Base-by-base conservation (phyloP, 352 stramenopile species). In the Peronospora farinosa region DNA sequence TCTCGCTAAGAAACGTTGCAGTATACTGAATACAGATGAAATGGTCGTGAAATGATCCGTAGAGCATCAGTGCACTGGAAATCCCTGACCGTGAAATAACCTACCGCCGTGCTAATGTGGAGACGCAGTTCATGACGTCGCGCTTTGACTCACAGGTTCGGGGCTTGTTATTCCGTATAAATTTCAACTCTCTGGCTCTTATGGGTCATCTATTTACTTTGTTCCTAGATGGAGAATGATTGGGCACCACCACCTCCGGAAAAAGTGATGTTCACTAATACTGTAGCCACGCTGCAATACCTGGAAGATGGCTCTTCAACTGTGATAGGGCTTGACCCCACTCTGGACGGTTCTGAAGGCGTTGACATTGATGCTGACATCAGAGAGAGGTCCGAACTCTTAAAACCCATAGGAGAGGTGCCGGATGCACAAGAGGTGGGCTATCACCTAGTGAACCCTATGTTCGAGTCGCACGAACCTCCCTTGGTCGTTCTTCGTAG, bases 361-460 rank as follows among this genome's bases (percentile, higher is more conserved):
- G 73, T 48, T 63, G 42, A 15, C 40, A 40, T 51, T 48, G 49
- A 44, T 51, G 40, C 37, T 58, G 67, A 51, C 7, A 19, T 49
- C 47, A 49, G 3, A 47, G 16, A n/a, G 27, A 44, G 41, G 2
- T 5, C 17, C 8, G 38, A 28, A n/a, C 3, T 30, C 2, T 2
- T n/a, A 25, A 30, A 56, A 38, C 72, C 70, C 11, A 77, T 40
- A 56, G 72, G 63, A 52, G 68, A 82, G 32, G 67, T 88, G 1
- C 78, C 78, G 0, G 65, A 81, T 40, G 72, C 67, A 9, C 28
- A 28, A n/a, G 66, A 70, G 3, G 69, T 81, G 10, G 57, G 49
- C 13, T 88, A 81, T 43, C 71, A 61, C 40, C 63, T 77, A 50
- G 75, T 89, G 27, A 89, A 89, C 57, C 78, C 75, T 32, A 79